A percentile compares a stretch with the other conserved stretches of the same genome.
These are phyloP conservation scores for Chiua sp. DNA, from an alignment of 1,284 basidiomycete genomes.

Conservation along the genomic window DNA sequence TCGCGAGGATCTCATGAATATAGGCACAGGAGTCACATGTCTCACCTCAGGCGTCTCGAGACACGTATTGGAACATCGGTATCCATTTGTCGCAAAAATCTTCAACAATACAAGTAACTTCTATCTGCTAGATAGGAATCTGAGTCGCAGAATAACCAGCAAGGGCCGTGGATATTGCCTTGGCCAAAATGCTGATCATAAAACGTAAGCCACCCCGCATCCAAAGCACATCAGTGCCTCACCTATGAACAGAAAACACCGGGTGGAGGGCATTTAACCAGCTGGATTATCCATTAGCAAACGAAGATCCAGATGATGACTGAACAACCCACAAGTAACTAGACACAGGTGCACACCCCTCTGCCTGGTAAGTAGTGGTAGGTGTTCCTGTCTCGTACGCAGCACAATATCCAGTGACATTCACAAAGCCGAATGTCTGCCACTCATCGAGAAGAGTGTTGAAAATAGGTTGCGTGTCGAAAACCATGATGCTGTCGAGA, in stretches of 20 bases:
- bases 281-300: constrained; percentile 33
- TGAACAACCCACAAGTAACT: constrained; percentile 60
- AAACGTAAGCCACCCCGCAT: neutral
- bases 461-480: constrained; percentile 64
- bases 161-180: constrained; percentile 49
- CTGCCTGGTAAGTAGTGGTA: constrained; percentile 52
- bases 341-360: constrained; percentile 63
- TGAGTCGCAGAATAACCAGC: constrained; percentile 31
- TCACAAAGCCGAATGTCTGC: constrained; percentile 59
- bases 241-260: constrained; percentile 60
- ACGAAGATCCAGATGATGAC: neutral
- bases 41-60: too few species aligned
- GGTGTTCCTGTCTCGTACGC: constrained; percentile 66
- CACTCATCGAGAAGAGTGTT: constrained; percentile 60
- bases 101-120: neutral
- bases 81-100: neutral
- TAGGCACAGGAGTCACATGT: too few species aligned
- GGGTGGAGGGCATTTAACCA: constrained; percentile 63
- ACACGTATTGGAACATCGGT: too few species aligned
- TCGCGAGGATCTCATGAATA: too few species aligned
- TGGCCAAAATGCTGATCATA: constrained; percentile 47
- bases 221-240: constrained; percentile 16
- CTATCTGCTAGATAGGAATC: constrained; percentile 11
- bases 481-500: constrained; percentile 51
- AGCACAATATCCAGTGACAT: constrained; percentile 61